Evolutionary conservation across 2,329 filamentous ascomycete genomes (phyloP).

Genomic region (Pseudogymnoascus sp.): DNA sequence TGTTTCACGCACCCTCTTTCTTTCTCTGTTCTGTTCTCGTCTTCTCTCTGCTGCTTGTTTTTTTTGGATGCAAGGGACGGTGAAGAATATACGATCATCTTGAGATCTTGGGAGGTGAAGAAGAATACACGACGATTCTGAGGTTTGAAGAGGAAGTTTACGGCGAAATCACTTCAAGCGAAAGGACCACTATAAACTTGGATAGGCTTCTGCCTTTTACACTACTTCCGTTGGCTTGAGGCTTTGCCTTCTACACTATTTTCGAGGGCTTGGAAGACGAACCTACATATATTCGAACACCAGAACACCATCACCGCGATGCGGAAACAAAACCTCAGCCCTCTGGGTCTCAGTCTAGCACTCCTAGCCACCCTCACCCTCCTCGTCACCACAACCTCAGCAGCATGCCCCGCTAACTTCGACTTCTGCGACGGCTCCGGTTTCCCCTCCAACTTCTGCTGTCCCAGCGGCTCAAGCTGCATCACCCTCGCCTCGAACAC

Average conservation of each 20-base stretch:
- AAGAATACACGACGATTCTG: background rate
- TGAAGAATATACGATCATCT: background rate
- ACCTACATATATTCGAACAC: background rate
- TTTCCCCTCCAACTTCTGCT: slow-evolving; percentile 64
- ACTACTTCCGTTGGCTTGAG: background rate
- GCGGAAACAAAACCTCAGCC: background rate
- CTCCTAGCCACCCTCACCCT: background rate
- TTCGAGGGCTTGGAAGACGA: background rate
- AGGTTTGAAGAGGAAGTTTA: background rate
- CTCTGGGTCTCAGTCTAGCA: background rate
- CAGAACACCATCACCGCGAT: background rate
- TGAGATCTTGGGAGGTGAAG: background rate
- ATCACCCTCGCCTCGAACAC: slow-evolving; percentile 56
- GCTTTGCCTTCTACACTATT: background rate
- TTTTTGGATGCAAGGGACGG: background rate
- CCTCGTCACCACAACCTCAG: slow-evolving; percentile 34
- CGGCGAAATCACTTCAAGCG: background rate
- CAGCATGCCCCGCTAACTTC: slow-evolving; percentile 40
- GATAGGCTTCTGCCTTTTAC: background rate
- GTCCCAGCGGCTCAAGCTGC: slow-evolving; percentile 49
- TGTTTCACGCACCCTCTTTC: background rate
- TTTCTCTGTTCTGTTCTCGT: slow-evolving; percentile 24
- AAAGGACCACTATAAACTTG: background rate
- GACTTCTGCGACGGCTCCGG: slow-evolving; percentile 46
- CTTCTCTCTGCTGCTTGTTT: background rate